Percentiles rank a stretch among this genome's conserved stretches.
Conservation (phyloP, 164 flowering plant species). For the Santalum album region DNA sequence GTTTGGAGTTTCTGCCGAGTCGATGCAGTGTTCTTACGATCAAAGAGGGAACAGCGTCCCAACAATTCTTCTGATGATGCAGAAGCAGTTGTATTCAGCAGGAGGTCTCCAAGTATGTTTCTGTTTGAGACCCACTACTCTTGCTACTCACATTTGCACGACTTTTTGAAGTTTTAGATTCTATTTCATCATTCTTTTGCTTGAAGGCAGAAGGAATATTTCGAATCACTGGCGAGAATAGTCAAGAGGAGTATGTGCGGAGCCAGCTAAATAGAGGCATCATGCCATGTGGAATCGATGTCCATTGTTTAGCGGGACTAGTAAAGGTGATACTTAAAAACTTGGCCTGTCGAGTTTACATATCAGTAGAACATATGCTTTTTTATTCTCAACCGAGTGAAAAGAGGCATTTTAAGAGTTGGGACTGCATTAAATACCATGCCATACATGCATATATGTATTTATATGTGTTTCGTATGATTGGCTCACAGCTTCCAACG, state of each 20-base stretch:
- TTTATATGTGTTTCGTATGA: too few species aligned
- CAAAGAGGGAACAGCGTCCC: constrained; percentile 86
- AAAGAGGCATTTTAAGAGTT: too few species aligned
- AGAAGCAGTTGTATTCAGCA: constrained; percentile 58
- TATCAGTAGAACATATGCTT: not conserved
- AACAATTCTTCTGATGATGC: constrained; percentile 87
- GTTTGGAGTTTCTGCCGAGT: constrained; percentile 90
- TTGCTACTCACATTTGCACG: too few species aligned
- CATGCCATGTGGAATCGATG: constrained; percentile 57
- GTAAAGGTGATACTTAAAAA: constrained; percentile 39
- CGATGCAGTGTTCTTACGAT: constrained; percentile 93
- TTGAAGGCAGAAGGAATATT: constrained; percentile 73
- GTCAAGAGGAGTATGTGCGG: constrained; percentile 53
- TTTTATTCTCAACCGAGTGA: too few species aligned
- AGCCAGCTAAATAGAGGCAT: constrained; percentile 49
- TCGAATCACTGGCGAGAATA: constrained; percentile 58
- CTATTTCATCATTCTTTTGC: constrained; percentile 4
- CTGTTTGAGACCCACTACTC: too few species aligned
- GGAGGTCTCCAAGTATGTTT: constrained; percentile 80
- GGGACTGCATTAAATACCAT: too few species aligned
- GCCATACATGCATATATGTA: too few species aligned
- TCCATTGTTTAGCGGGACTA: constrained; percentile 66
- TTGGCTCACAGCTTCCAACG: too few species aligned
- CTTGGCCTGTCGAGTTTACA: not conserved
- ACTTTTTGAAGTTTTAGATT: not conserved